Evolutionary conservation across 2,329 filamentous ascomycete species (phyloP).

Genomic region (Ophiostoma himal-ulmi): DNA sequence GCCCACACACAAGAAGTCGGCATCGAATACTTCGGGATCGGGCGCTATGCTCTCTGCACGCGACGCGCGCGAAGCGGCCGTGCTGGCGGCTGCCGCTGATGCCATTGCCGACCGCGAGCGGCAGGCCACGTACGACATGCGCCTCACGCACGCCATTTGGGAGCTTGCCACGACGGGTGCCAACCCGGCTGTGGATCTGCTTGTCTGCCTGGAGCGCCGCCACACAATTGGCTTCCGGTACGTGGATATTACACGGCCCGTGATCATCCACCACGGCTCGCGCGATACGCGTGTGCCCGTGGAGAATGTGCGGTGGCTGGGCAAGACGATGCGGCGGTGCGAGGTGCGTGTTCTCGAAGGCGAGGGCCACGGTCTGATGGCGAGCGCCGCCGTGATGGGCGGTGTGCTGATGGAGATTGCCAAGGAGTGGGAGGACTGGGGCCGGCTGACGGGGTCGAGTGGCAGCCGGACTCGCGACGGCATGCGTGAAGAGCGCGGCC

Average conservation of each 20-base stretch:
- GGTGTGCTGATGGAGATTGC: constrained; percentile 91
- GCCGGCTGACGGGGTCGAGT: constrained; percentile 47
- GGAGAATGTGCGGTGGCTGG: constrained; percentile 92
- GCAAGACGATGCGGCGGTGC: constrained; percentile 62
- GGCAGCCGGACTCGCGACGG: constrained; percentile 19
- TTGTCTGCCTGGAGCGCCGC: constrained; percentile 85
- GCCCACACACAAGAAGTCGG: constrained; percentile 27
- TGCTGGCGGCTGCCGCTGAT: constrained; percentile 46
- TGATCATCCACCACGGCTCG: constrained; percentile 91
- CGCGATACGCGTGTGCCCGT: constrained; percentile 87
- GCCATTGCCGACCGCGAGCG: constrained; percentile 64
- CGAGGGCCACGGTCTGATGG: constrained; percentile 94
- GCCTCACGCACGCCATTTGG: constrained; percentile 92
- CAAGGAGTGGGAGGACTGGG: constrained; percentile 89
- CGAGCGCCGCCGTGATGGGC: constrained; percentile 87
- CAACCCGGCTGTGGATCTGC: constrained; percentile 86
- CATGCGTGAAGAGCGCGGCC: constrained; percentile 27
- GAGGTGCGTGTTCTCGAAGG: constrained; percentile 55
- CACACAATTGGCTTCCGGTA: constrained; percentile 94
- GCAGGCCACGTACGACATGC: constrained; percentile 70
- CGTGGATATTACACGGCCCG: constrained; percentile 84
- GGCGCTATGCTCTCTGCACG: constrained; percentile 17
- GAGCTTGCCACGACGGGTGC: constrained; percentile 82
- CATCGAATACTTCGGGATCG: constrained; percentile 26
- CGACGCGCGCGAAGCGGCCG: constrained; percentile 31